Evolutionary conservation across 441 rosid species (phyloP), one percentile per base, ranked within the genome.

Genomic region (Cnidoscolus chayamansa): DNA sequence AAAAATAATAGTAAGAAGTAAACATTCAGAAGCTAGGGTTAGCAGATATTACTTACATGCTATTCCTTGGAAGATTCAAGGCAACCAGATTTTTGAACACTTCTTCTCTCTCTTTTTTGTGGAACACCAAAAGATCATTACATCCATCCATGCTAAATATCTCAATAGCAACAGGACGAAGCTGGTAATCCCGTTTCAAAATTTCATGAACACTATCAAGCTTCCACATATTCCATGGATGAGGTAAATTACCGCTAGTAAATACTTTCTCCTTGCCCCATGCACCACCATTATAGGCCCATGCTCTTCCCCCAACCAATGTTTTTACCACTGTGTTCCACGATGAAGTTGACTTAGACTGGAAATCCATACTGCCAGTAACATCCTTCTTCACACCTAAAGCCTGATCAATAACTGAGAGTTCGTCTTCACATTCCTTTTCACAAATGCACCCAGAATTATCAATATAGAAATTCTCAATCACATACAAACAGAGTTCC

Each of bases 221-320:
- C 86, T 97, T 94, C 99, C 99, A 97, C 99, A 97, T 94, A 76
- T 78, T 92, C 99, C 99, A 94, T 67, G 88, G 93, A 82, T 97
- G 99, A 61, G 97, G 97, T 71, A 97, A 79, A 82, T 87, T 97
- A 72, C 96, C 93, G 76, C 89, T 86, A 75, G 78, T 83, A 76
- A 88, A 74, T 61, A 91, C 80, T 85, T 86, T 94, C 88, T 94
- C 99, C 87, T 97, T 97, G 72, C 99, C 99, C 99, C 99, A 97
- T 63, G 99, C 99, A 82, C 99, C 99, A 74, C 99, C 99, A 88
- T 85, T 86, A 70, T 91, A 97, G 76, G 99, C 99, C 99, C 99
- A 97, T 53, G 99, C 99, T 82, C 97, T 88, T 70, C 97, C 99
- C 72, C 99, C 99, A 73, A 78, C 82, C 77, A 80, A 87, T 56